Evolutionary conservation across 2,329 filamentous ascomycete genomes (phyloP), one percentile per base, ranked within the genome.

Genomic region (Ophiostoma australiae): DNA sequence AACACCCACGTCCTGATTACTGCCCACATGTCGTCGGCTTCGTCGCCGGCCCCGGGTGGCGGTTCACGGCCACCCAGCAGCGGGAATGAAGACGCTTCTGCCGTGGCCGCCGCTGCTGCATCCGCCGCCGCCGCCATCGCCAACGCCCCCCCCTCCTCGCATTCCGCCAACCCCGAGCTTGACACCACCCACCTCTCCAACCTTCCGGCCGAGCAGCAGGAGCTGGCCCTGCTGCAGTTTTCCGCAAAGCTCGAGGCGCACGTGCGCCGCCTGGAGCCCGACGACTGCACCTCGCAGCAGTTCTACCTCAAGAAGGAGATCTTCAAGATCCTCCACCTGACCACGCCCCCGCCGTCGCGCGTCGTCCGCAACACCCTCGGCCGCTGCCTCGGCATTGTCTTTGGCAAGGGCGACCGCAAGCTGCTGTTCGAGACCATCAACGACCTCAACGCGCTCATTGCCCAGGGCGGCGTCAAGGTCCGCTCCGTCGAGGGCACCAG

Each of bases 371-470:
- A 94, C 81, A 96, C 94, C 78, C 80, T 98, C 48, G 94, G 93
- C 67, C 87, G 88, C 79, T 94, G 93, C 76, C 90, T 97, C 75
- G 90, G 90, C 61, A 89, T 91, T 76, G 89, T 98, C 72, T 91
- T 99, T 74, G 86, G 85, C 20, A 90, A 91, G 74, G 95, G 95
- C 15, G 94, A 97, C 80, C 87, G 94, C 74, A 97, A 96, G 78
- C 85, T 97, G 69, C 86, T 99, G 2, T 97, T 96, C 78, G 95
- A 99, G 80, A 96, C 93, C 0, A 91, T 98, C 78, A 97, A 95
- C 76, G 94, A 98, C 75, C 84, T 98, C 13, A 84, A 94, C 11
- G 84, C 82, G 13, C 79, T 97, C 66, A 89, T 89, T 17, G 63
- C 72, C 72, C 88, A 89, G 27, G 88, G 90, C n/a, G 97, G 97